Evolutionary conservation across 2,329 filamentous ascomycete species (phyloP), one percentile per base, ranked within the genome.

Genomic region (Amylocarpus encephaloides): DNA sequence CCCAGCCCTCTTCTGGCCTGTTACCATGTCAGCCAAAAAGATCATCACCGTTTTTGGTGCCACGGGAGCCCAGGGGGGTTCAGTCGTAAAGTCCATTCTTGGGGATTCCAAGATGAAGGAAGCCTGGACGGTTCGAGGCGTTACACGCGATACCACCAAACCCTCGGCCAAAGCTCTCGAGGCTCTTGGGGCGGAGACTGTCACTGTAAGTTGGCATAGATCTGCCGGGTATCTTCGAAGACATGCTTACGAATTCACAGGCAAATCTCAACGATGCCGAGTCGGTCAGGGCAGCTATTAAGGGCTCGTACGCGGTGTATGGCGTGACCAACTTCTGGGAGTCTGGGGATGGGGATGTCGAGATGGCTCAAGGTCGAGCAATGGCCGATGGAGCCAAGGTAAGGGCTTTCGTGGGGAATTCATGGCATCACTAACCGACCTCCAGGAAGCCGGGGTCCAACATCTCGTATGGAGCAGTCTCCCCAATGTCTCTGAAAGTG

Each of bases 21-120:
- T 26, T 16, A 33, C 30, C 54, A 64, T 64, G 61, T 49, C 63
- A 40, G 29, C 54, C 32, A 65, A 66, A 52, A 70, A 73, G 49
- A 57, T 75, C 45, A 60, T 75, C 36, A 69, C 69, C 18, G 69
- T 77, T 5, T 64, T 76, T 43, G 73, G 74, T 12, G 73, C 71
- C 19, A 77, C 74, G 7, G 75, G 72, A 35, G 72, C 71, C 50
- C 74, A 79, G 52, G 76, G 75, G 50, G 73, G 74, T n/a, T 73
- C 73, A 3, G 74, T 79, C n/a, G 72, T 71, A 33, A 71, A 71
- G 22, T 66, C 69, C 6, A 75, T 78, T 55, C 71, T 78, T 52
- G 67, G 66, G 47, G 71, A 78, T 64, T 59, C 74, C 2, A 62
- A 58, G n/a, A 66, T 71, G 26, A 57, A 56, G 42, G 63, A 70